A percentile compares a stretch with the other conserved stretches of the same genome.
These are phyloP conservation scores for Scheffersomyces cryptocercus DNA, from an alignment of 1,139 yeast species.

Conservation along the genomic window DNA sequence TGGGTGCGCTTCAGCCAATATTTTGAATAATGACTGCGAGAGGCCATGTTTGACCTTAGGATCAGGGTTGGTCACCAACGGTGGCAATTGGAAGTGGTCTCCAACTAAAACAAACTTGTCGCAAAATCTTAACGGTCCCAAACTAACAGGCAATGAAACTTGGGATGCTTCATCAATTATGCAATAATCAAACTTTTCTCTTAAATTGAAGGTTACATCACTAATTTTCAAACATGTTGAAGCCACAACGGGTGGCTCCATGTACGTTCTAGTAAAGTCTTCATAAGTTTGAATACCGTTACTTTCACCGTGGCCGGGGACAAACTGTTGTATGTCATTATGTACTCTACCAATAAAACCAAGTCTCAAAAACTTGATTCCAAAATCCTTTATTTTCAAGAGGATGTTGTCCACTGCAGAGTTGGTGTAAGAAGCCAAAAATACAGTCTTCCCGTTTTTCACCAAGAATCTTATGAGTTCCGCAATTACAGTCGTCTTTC, in stretches of 20 bases:
- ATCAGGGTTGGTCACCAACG: conserved; percentile 66
- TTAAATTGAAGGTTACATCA: conserved; percentile 57
- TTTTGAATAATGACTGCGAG: conserved; percentile 75
- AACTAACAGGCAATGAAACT: conserved; percentile 83
- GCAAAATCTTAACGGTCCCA: conserved; percentile 82
- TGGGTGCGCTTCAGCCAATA: conserved; percentile 72
- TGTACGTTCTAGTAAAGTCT: conserved; percentile 46
- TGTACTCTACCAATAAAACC: conserved; percentile 64
- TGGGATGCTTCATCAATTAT: conserved; percentile 97
- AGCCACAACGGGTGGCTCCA: conserved; percentile 76
- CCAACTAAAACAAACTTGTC: conserved; percentile 88
- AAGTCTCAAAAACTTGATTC: conserved; percentile 55
- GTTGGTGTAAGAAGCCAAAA: conserved; percentile 87
- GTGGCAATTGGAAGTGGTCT: conserved; percentile 91
- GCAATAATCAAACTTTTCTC: conserved; percentile 81
- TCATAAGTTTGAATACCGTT: conserved; percentile 41
- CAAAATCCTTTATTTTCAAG: conserved; percentile 56
- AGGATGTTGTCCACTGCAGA: conserved; percentile 95
- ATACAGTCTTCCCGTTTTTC: conserved; percentile 60
- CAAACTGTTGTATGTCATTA: conserved; percentile 55
- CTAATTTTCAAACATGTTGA: conserved; percentile 81
- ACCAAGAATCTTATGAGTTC: conserved; percentile 66
- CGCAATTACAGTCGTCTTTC: conserved; percentile 91
- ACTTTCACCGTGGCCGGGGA: conserved; percentile 43
- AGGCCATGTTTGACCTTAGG: conserved; percentile 61